These are phyloP conservation scores for Gypsophila paniculata DNA, from an alignment of 179 eudicot species.

Conservation along the genomic window DNA sequence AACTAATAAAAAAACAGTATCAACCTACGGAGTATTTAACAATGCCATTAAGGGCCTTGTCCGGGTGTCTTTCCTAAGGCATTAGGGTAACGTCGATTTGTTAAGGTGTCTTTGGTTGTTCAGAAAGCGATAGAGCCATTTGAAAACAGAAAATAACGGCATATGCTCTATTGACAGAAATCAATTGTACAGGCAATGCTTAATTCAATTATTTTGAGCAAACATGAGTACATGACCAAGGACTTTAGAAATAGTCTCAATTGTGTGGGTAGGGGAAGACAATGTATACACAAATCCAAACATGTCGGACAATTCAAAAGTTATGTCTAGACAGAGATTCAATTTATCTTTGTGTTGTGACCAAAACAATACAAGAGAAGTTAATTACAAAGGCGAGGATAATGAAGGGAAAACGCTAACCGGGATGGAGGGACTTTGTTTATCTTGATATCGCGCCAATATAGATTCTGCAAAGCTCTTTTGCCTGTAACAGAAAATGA, in stretches of 20 bases:
- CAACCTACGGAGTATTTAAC: not conserved
- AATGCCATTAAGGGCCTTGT: not conserved
- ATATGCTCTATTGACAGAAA: not conserved
- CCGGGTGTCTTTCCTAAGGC: no score
- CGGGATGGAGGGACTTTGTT: slow-evolving; percentile 22
- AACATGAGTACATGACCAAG: not conserved
- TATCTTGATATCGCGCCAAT: slow-evolving; percentile 50
- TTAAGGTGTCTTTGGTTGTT: not conserved
- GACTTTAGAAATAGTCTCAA: not conserved
- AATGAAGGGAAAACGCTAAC: slow-evolving; percentile 19
- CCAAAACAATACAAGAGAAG: not conserved
- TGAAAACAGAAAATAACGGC: not conserved
- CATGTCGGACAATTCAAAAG: not conserved
- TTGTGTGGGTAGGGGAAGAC: slow-evolving; percentile 7
- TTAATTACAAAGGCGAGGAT: slow-evolving; percentile 6
- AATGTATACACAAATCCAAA: not conserved
- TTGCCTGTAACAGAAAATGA: slow-evolving; percentile 45
- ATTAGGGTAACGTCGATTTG: no score
- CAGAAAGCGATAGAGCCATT: no score
- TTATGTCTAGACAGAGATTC: slow-evolving; percentile 11
- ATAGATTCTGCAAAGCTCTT: slow-evolving; percentile 68
- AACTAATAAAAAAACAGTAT: not conserved
- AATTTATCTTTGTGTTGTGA: not conserved
- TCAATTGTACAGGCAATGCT: not conserved
- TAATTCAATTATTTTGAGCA: not conserved